Conservation (phyloP, 2,329 filamentous ascomycete species). For the Colletotrichum melonis region DNA sequence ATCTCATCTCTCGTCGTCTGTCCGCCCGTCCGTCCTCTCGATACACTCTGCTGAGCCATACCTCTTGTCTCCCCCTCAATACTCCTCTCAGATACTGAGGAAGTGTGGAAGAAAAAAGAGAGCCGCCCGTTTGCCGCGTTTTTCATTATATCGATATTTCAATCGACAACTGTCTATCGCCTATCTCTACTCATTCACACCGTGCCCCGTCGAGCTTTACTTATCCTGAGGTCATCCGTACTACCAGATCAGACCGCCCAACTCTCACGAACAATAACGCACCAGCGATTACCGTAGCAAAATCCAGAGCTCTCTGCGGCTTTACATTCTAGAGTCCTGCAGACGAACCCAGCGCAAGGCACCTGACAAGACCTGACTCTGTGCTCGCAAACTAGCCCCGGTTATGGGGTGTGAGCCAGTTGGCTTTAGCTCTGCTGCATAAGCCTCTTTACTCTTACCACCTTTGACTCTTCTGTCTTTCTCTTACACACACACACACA, state of each 20-base stretch:
- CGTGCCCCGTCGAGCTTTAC: neutral
- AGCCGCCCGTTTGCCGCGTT: neutral
- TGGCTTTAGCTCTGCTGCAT: slow-evolving; percentile 32
- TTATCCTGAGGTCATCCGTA: neutral
- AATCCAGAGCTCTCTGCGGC: slow-evolving; percentile 26
- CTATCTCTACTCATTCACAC: neutral
- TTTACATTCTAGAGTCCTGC: slow-evolving; percentile 22
- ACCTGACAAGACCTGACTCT: slow-evolving; percentile 36
- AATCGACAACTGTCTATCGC: neutral
- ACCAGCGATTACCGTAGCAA: neutral
- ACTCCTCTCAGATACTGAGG: neutral
- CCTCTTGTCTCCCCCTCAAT: neutral
- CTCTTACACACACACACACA: neutral
- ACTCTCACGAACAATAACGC: neutral
- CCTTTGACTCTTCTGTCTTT: neutral
- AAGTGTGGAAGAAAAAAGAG: neutral
- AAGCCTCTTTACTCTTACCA: slow-evolving; percentile 26
- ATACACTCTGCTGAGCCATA: neutral
- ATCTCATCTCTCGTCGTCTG: slow-evolving; percentile 9
- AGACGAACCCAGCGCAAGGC: slow-evolving; percentile 32
- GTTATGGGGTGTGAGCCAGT: slow-evolving; percentile 26
- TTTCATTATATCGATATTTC: neutral
- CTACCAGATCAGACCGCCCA: neutral
- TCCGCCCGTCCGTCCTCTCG: neutral
- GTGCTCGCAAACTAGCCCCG: slow-evolving; percentile 36